Percentiles rank a stretch among this genome's conserved stretches.
phyloP scores from a whole-genome alignment of 192 early-diverging fungal species.

The Piromyces sp. region DNA sequence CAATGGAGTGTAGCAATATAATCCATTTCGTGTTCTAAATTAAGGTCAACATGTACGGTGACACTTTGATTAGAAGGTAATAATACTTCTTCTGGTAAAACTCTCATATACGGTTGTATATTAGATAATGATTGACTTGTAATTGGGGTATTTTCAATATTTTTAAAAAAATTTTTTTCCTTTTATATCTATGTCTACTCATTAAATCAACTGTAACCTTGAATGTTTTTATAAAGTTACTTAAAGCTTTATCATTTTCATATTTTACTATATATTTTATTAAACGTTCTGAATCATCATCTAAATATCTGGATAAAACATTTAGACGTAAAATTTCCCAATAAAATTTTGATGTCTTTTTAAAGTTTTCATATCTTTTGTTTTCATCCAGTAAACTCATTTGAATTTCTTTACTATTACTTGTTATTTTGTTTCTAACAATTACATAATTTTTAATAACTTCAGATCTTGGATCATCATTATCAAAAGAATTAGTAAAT shows the following conservation, averaged over 20 bases:
- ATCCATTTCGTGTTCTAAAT: slow-evolving; percentile 35
- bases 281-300: not conserved
- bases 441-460: slow-evolving; percentile 21
- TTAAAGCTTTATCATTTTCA: not conserved
- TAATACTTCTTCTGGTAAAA: slow-evolving; percentile 19
- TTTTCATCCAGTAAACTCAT: not conserved
- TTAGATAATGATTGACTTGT: slow-evolving; percentile 23
- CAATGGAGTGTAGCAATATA: slow-evolving; percentile 36
- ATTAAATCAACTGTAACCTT: not conserved
- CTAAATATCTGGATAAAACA: slow-evolving; percentile 22
- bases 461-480: slow-evolving; percentile 30
- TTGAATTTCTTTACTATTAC: not conserved
- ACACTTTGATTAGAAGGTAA: slow-evolving; percentile 34
- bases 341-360: not conserved
- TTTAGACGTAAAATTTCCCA: slow-evolving; percentile 5
- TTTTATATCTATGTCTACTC: not conserved
- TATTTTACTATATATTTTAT: not conserved
- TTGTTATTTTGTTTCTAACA: slow-evolving; percentile 6
- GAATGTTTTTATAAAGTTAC: not conserved
- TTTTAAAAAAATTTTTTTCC: slow-evolving; percentile 13
- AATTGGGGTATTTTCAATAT: slow-evolving; percentile 33
- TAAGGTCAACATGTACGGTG: slow-evolving; percentile 23
- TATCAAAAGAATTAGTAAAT: slow-evolving; percentile 22
- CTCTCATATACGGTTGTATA: slow-evolving; percentile 20
- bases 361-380: not conserved